Evolutionary conservation across 768 basidiomycete species (phyloP).

Genomic region (Lactifluus volemus): DNA sequence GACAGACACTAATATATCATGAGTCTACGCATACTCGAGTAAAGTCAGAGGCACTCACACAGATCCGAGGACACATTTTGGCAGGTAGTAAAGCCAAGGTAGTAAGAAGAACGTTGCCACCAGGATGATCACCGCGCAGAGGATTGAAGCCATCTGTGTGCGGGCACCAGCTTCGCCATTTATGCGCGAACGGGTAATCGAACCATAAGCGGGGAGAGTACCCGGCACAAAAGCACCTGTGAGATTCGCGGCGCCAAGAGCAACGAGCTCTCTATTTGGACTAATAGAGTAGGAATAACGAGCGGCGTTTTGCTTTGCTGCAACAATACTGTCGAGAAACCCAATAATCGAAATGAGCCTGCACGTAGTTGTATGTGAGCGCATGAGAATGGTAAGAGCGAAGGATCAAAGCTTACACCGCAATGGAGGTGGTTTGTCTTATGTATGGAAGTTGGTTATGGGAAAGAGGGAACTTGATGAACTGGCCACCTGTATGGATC

Average conservation of each 20-base stretch:
- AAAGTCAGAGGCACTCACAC: conserved; percentile 45
- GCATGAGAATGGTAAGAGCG: background rate
- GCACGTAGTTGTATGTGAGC: background rate
- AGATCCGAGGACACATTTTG: conserved; percentile 83
- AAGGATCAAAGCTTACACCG: conserved; percentile 42
- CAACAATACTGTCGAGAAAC: conserved; percentile 90
- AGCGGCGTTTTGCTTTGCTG: conserved; percentile 85
- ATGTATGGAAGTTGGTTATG: conserved; percentile 53
- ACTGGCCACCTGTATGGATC: conserved; percentile 47
- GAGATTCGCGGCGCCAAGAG: conserved; percentile 80
- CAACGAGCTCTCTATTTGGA: conserved; percentile 93
- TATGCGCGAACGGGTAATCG: conserved; percentile 85
- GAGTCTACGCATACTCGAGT: background rate
- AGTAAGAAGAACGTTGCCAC: conserved; percentile 86
- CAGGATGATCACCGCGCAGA: conserved; percentile 66
- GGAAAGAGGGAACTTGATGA: conserved; percentile 68
- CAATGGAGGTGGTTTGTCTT: conserved; percentile 74
- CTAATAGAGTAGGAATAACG: conserved; percentile 84
- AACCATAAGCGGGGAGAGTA: conserved; percentile 86
- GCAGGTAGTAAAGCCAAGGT: conserved; percentile 76
- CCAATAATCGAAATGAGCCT: conserved; percentile 79
- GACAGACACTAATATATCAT: conserved; percentile 49
- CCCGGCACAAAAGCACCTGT: conserved; percentile 76
- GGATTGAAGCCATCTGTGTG: conserved; percentile 82
- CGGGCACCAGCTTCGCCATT: conserved; percentile 85